Conservation (phyloP, 805 yeast genomes). For the Ogataea allantospora region DNA sequence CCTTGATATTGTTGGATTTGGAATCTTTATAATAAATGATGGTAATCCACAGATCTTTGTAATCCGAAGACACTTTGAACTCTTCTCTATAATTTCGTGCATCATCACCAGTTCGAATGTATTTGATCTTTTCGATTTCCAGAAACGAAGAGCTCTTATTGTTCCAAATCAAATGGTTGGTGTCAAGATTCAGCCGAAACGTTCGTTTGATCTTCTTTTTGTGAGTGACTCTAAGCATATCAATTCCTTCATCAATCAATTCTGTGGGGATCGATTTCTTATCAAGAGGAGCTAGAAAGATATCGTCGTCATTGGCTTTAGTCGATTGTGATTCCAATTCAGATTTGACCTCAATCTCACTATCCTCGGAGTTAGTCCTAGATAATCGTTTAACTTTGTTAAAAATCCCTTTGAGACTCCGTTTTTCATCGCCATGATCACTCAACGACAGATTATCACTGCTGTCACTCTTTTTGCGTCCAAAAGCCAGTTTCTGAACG, state of each 20-base stretch:
- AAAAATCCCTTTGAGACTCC: conserved; percentile 8
- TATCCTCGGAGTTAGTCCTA: conserved; percentile 19
- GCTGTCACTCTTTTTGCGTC: conserved; percentile 12
- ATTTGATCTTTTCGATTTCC: conserved; percentile 61
- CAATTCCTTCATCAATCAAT: conserved; percentile 55
- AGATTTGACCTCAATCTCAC: conserved; percentile 2
- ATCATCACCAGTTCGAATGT: conserved; percentile 60
- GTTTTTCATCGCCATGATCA: conserved; percentile 15
- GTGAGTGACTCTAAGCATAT: conserved; percentile 66
- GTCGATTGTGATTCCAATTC: conserved; percentile 5
- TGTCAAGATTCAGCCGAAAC: conserved; percentile 54
- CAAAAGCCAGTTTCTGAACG: conserved; percentile 1
- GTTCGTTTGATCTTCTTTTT: conserved; percentile 60
- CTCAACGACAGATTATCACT: conserved; percentile 11
- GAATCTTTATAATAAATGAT: conserved; percentile 64
- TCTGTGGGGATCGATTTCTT: conserved; percentile 42
- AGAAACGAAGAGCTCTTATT: conserved; percentile 44
- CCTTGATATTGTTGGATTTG: conserved; percentile 63
- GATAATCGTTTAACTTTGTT: conserved; percentile 17
- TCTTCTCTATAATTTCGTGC: conserved; percentile 88
- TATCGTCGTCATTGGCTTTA: conserved; percentile 12
- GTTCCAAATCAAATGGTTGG: conserved; percentile 59
- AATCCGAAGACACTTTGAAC: conserved; percentile 66
- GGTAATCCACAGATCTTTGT: conserved; percentile 72
- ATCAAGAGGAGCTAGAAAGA: conserved; percentile 21